These are phyloP conservation scores for Bryoerythrophyllum caledonicum DNA, from an alignment of 225 moss, liverwort and hornwort species.

Conservation along the genomic window DNA sequence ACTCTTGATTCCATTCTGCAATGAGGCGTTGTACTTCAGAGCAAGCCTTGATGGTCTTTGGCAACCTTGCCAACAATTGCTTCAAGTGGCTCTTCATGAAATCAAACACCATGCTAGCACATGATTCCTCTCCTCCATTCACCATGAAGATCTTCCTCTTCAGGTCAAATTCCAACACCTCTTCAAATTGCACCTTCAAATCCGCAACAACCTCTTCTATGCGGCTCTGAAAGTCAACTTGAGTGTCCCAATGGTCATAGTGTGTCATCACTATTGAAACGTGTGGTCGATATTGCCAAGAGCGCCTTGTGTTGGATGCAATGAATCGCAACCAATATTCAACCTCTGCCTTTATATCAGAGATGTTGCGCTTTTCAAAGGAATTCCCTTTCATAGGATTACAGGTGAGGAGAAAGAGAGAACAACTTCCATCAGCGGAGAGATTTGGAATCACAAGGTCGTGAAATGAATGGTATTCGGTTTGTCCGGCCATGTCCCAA, in stretches of 20 bases:
- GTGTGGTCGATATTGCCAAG: neutral
- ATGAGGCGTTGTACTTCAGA: neutral
- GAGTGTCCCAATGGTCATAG: neutral
- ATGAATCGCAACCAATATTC: slow-evolving; percentile 8
- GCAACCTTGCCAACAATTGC: neutral
- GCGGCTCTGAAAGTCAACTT: fast-evolving
- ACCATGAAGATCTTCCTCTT: neutral
- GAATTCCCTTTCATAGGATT: neutral
- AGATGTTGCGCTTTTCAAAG: neutral
- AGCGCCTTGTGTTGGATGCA: slow-evolving; percentile 20
- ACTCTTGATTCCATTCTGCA: neutral
- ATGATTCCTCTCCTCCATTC: neutral
- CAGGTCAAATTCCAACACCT: neutral
- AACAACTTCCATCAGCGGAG: neutral
- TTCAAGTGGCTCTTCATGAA: neutral
- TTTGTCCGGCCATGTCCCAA: slow-evolving; percentile 18
- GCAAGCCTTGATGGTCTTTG: neutral
- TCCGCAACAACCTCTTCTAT: neutral
- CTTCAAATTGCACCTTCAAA: neutral
- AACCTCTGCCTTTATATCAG: neutral
- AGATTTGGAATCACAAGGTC: slow-evolving; percentile 15
- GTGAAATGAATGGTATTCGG: neutral
- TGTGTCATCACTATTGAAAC: slow-evolving; percentile 11
- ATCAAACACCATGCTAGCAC: neutral
- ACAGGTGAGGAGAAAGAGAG: neutral